Evolutionary conservation across 768 basidiomycete genomes (phyloP), one percentile per base, ranked within the genome.

Genomic region (Ephemerocybe angulata): DNA sequence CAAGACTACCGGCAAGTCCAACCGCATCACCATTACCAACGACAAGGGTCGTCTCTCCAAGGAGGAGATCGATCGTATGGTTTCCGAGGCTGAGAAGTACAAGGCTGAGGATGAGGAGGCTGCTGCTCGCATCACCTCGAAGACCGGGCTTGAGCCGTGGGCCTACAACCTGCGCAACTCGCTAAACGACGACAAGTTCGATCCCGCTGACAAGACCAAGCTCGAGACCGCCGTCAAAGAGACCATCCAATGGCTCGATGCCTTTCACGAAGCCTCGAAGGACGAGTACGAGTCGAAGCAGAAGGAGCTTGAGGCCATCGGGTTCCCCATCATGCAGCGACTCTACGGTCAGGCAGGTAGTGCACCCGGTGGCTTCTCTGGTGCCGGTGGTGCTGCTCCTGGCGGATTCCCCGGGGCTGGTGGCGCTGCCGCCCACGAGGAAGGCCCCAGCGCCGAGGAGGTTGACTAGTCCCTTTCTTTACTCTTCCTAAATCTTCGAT

Each of bases 211-310:
- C n/a, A n/a, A 93, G 81, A 62, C 79, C 61, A 90, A 91, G 72
- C 84, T 95, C 59, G 84, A 93, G 76, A 61, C 76, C 56, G 81
- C 88, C 30, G 86, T 94, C 68, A 84, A 90, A 66, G 92, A 95
- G 47, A 70, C 90, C 50, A 90, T 97, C 73, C 67, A 76, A 31
- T 93, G 89, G 90, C 85, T 97, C 59, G 93, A 95, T 65, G 70
- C 64, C 55, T 90, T 92, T 33, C 88, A 93, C 67, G 90, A 96
- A 67, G 96, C 83, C 1, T 88, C 88, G 60, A 94, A 92, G 77
- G 91, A 94, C 66, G 95, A 98, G 76, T 94, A 95, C 74, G 90
- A 90, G 71, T 80, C 80, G 65, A 88, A 85, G 75, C 93, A 95
- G 70, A 95, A 95, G 79, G 94, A 96, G 74, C 77, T 97, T 50